Evolutionary conservation across 164 flowering plant genomes (phyloP).

Genomic region (Stephania yunnanensis): DNA sequence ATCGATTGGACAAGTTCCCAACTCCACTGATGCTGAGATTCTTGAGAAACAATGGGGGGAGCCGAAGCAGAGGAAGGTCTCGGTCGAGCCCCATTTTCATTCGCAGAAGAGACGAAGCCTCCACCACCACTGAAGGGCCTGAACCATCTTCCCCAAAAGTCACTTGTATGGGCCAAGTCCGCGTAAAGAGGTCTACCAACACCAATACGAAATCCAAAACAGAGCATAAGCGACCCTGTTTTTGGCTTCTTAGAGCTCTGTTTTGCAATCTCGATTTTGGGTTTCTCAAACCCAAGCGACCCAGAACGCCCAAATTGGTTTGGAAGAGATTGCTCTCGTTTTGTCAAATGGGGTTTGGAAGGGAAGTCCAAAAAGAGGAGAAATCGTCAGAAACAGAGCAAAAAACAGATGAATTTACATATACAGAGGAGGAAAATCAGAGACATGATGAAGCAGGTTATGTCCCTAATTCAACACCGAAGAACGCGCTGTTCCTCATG

Average conservation of each 20-base stretch:
- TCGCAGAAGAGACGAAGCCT: slow-evolving; percentile 21
- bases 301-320: slow-evolving; percentile 10
- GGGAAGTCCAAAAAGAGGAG: slow-evolving; percentile 13
- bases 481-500: slow-evolving; percentile 52
- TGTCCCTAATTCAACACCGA: slow-evolving; percentile 39
- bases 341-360: slow-evolving; percentile 21
- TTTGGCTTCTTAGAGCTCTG: slow-evolving; percentile 27
- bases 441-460: slow-evolving; percentile 10
- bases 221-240: slow-evolving; percentile 14
- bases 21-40: slow-evolving; percentile 54
- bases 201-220: background rate
- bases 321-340: slow-evolving; percentile 34
- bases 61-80: slow-evolving; percentile 60
- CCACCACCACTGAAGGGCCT: slow-evolving; percentile 30
- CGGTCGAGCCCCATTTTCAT: slow-evolving; percentile 60
- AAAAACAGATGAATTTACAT: slow-evolving; percentile 9
- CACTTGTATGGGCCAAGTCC: slow-evolving; percentile 66
- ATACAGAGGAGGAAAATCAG: slow-evolving; percentile 14
- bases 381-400: slow-evolving; percentile 5
- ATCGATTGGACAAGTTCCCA: slow-evolving; percentile 54
- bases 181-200: slow-evolving; percentile 31
- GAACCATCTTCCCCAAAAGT: slow-evolving; percentile 76
- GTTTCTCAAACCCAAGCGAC: slow-evolving; percentile 16
- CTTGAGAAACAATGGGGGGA: slow-evolving; percentile 50
- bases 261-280: slow-evolving; percentile 15